Conservation (phyloP, 495 filamentous ascomycete species). For the Xylaria intraflava region DNA sequence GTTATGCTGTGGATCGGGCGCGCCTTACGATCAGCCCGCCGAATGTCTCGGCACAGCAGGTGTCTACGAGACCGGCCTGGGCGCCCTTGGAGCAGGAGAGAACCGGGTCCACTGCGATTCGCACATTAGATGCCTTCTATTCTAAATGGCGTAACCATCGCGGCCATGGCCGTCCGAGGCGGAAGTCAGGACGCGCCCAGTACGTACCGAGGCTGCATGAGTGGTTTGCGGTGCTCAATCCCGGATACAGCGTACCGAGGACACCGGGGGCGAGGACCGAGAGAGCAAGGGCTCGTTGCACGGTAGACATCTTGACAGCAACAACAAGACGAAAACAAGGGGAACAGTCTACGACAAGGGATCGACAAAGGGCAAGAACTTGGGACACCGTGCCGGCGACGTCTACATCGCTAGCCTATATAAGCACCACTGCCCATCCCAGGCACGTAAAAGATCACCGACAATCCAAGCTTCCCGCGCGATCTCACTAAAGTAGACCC, state of each 20-base stretch:
- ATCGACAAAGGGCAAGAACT: background rate
- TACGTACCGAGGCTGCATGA: conserved; percentile 35
- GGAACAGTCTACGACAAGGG: background rate
- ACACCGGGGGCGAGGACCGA: conserved; percentile 6
- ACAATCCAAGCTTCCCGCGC: conserved; percentile 2
- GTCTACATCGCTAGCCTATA: background rate
- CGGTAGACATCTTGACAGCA: conserved; percentile 9
- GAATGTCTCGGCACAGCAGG: conserved; percentile 48
- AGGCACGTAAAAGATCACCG: background rate
- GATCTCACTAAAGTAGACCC: conserved; percentile 7
- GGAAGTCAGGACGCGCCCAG: too few species aligned
- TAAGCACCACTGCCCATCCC: background rate
- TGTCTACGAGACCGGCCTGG: conserved; percentile 33
- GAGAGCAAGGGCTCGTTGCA: conserved; percentile 7
- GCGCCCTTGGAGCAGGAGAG: conserved; percentile 43
- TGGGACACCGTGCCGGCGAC: too few species aligned
- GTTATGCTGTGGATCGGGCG: background rate
- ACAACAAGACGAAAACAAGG: background rate
- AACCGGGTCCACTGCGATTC: conserved; percentile 21
- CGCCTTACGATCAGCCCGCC: conserved; percentile 39
- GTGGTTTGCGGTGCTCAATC: conserved; percentile 37
- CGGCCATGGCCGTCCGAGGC: too few species aligned
- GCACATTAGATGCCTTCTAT: conserved; percentile 10
- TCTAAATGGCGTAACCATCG: background rate
- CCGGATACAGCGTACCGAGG: conserved; percentile 18